Conservation (phyloP, 2,329 filamentous ascomycete species). For the Atkinsonella hypoxylon region DNA sequence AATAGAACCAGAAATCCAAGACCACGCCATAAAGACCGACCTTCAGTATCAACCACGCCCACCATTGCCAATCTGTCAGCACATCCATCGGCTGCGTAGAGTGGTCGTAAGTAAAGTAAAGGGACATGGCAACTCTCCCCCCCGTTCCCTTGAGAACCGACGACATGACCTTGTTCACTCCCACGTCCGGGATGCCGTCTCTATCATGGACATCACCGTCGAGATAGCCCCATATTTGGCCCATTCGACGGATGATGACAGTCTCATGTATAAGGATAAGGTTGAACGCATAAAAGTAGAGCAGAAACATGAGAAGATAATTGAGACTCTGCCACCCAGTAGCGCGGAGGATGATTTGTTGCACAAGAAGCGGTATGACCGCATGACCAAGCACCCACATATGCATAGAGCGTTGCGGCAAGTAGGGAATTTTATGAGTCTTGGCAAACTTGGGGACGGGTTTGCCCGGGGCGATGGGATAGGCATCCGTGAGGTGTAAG, state of each 20-base stretch:
- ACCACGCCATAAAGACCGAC: slow-evolving; percentile 12
- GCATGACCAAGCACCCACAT: slow-evolving; percentile 26
- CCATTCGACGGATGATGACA: slow-evolving; percentile 24
- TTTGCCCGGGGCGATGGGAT: slow-evolving; percentile 17
- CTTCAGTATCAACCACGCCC: slow-evolving; percentile 25
- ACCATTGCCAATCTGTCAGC: slow-evolving; percentile 10
- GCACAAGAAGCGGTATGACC: not conserved
- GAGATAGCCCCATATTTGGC: slow-evolving; percentile 27
- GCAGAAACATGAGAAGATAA: slow-evolving; percentile 17
- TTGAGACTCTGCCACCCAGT: slow-evolving; percentile 10
- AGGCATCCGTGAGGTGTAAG: slow-evolving; percentile 18
- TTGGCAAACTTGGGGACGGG: slow-evolving; percentile 27
- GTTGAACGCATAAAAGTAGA: slow-evolving; percentile 28
- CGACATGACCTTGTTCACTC: slow-evolving; percentile 21
- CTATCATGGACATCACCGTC: slow-evolving; percentile 24
- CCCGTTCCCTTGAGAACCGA: slow-evolving; percentile 23
- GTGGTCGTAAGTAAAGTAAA: slow-evolving; percentile 15
- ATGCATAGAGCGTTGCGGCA: slow-evolving; percentile 23
- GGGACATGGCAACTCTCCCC: slow-evolving; percentile 21
- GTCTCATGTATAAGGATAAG: slow-evolving; percentile 27
- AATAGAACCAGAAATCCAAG: slow-evolving; percentile 33
- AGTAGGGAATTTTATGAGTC: slow-evolving; percentile 20
- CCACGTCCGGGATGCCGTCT: slow-evolving; percentile 26
- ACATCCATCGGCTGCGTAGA: slow-evolving; percentile 12
- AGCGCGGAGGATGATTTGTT: slow-evolving; percentile 20